phyloP scores from a whole-genome alignment of 495 filamentous ascomycete genomes.

The Acidiella bohemica region DNA sequence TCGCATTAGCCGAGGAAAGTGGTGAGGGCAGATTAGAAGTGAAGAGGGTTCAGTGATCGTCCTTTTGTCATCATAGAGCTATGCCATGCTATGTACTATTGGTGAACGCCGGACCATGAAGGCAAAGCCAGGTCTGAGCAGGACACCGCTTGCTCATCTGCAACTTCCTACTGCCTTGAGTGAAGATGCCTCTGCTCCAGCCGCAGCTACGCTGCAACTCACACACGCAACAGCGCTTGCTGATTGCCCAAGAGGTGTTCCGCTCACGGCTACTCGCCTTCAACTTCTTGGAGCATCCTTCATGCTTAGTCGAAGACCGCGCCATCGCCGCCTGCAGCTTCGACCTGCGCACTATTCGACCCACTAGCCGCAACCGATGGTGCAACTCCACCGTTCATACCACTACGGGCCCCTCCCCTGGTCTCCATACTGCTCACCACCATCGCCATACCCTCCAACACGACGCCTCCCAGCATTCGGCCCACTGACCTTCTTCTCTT shows the following conservation, averaged over 20 bases:
- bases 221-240: too few species aligned
- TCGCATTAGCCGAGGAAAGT: conserved; percentile 3
- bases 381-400: too few species aligned
- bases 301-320: too few species aligned
- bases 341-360: neutral
- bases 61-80: neutral
- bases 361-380: neutral
- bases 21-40: conserved; percentile 6
- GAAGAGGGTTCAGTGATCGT: conserved; percentile 9
- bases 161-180: neutral
- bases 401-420: too few species aligned
- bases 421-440: neutral
- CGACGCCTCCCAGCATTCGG: neutral
- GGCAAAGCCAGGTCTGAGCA: neutral
- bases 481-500: neutral
- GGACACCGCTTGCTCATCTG: neutral
- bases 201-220: too few species aligned
- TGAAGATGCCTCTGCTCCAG: too few species aligned
- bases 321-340: too few species aligned
- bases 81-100: neutral
- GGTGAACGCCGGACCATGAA: neutral
- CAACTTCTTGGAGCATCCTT: too few species aligned
- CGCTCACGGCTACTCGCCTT: too few species aligned
- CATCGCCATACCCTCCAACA: neutral
- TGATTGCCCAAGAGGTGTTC: too few species aligned